Percentiles rank a stretch among this genome's conserved stretches.
These are phyloP conservation scores for Cladosporium sp. DNA, from an alignment of 2,329 filamentous ascomycete genomes.

Conservation along the genomic window DNA sequence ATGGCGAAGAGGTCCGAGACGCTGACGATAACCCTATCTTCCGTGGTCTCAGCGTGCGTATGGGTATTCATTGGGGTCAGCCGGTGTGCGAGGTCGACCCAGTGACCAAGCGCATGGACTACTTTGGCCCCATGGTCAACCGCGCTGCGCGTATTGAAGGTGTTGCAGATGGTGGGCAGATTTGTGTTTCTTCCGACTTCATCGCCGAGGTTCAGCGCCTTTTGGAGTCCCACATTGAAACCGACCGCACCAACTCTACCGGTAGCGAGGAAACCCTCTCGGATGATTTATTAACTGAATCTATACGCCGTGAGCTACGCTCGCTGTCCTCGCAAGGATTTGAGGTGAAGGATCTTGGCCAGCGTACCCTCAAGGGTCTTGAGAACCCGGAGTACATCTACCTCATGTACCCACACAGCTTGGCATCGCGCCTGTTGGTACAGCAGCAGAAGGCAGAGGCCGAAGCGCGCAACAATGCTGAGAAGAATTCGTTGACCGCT, in stretches of 20 bases:
- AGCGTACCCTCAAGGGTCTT: constrained; percentile 91
- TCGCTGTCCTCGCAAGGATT: constrained; percentile 89
- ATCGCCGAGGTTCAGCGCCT: constrained; percentile 93
- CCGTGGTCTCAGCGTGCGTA: constrained; percentile 88
- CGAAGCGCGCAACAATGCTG: constrained; percentile 32
- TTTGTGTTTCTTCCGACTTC: constrained; percentile 95
- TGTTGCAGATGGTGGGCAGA: constrained; percentile 93
- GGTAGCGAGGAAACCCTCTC: constrained; percentile 73
- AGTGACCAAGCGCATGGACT: constrained; percentile 97
- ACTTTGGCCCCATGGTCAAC: constrained; percentile 99
- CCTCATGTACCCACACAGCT: constrained; percentile 86
- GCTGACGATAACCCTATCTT: constrained; percentile 88
- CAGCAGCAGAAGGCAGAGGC: constrained; percentile 58
- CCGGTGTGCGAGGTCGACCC: constrained; percentile 95
- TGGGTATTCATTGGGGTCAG: constrained; percentile 95
- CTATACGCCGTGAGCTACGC: constrained; percentile 83
- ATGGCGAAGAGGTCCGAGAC: constrained; percentile 79
- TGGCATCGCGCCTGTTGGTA: constrained; percentile 75
- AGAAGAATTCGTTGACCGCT: constrained; percentile 53
- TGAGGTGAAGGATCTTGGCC: constrained; percentile 93
- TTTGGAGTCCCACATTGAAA: constrained; percentile 84
- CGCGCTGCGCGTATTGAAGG: constrained; percentile 91
- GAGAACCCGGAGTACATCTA: constrained; percentile 97
- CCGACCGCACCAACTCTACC: constrained; percentile 67
- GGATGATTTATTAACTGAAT: constrained; percentile 70